Evolutionary conservation across 176 grass and related monocot genomes (phyloP).

Genomic region (Zea mays): Zm-B73-REFERENCE-NAM-5.0 NC_050103.1:2729501-2730000

Average conservation of each 20-base stretch:
- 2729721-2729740: too few relatives aligned
- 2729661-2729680: background rate
- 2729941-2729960: conserved; percentile 78
- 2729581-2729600: background rate
- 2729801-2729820: too few relatives aligned
- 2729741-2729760: too few relatives aligned
- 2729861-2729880: conserved; percentile 1
- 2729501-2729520: conserved; percentile 72
- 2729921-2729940: conserved; percentile 47
- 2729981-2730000: conserved; percentile 58
- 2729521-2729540: conserved; percentile 84
- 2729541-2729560: conserved; percentile 61
- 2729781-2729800: too few relatives aligned
- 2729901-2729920: conserved; percentile 60
- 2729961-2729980: conserved; percentile 70
- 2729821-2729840: background rate
- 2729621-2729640: background rate
- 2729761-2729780: too few relatives aligned
- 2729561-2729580: conserved; percentile 25
- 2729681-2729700: conserved; percentile 15
- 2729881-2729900: conserved; percentile 23
- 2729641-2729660: background rate
- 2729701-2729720: too few relatives aligned
- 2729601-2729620: conserved; percentile 13
- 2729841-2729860: conserved; percentile 16